phyloP scores from a whole-genome alignment of 2,329 filamentous ascomycete species.

The Pseudocercospora musae region DNA sequence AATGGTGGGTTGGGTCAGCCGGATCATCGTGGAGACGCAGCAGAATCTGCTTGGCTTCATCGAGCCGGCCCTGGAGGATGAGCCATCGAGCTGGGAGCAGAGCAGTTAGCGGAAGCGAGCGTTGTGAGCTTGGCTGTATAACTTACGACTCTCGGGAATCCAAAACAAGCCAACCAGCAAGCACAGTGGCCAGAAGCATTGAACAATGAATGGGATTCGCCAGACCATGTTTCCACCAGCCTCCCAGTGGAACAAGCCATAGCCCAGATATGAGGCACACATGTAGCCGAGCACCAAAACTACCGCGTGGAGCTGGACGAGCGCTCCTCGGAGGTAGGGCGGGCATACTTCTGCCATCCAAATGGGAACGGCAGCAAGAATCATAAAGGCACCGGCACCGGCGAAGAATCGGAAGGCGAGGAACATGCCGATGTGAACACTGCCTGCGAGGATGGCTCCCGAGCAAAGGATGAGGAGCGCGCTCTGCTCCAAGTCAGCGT shows the following conservation, averaged over 20 bases:
- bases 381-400: constrained; percentile 33
- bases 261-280: constrained; percentile 18
- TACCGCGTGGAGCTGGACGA: constrained; percentile 37
- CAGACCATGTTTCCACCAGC: constrained; percentile 17
- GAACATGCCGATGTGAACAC: constrained; percentile 28
- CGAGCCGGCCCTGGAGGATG: constrained; percentile 19
- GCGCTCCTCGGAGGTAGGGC: constrained; percentile 31
- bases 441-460: constrained; percentile 28
- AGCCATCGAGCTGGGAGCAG: constrained; percentile 25
- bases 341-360: constrained; percentile 38
- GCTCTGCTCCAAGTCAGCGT: constrained; percentile 8
- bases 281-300: constrained; percentile 20
- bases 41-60: constrained; percentile 25
- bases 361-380: constrained; percentile 36
- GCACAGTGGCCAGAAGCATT: constrained; percentile 18
- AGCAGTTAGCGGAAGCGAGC: not conserved
- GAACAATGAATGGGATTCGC: constrained; percentile 18
- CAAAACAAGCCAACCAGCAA: constrained; percentile 15
- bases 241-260: constrained; percentile 21
- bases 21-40: constrained; percentile 25
- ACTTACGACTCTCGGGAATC: constrained; percentile 20
- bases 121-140: not conserved
- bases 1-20: constrained; percentile 25
- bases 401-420: constrained; percentile 35
- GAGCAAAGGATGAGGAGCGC: constrained; percentile 30